These are phyloP conservation scores for Rhodotorula sp. DNA, from an alignment of 1,284 basidiomycete species.

Conservation along the genomic window DNA sequence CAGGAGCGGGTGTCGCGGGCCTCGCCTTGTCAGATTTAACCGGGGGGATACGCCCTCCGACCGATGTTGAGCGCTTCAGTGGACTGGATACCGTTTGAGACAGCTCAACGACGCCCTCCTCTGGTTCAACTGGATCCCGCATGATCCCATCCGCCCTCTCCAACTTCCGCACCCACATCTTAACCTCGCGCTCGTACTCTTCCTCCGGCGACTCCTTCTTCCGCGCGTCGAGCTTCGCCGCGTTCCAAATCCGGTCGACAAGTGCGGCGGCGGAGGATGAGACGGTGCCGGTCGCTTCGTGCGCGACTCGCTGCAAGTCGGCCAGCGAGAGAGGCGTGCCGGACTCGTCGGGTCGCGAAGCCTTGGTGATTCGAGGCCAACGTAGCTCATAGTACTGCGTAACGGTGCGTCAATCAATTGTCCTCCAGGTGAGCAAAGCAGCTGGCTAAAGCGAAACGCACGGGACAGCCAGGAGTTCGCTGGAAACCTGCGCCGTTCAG, in stretches of 20 bases:
- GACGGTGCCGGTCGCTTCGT: slow-evolving; percentile 9
- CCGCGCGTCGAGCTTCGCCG: not conserved
- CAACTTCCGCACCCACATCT: slow-evolving; percentile 21
- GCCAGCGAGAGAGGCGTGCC: slow-evolving; percentile 28
- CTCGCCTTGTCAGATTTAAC: too few relatives aligned
- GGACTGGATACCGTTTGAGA: too few relatives aligned
- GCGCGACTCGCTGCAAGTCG: slow-evolving; percentile 28
- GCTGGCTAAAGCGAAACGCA: slow-evolving; percentile 48
- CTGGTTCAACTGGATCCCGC: not conserved
- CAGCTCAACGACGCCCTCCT: not conserved
- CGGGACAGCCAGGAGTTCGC: slow-evolving; percentile 53
- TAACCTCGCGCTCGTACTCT: slow-evolving; percentile 5
- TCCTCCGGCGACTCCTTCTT: slow-evolving; percentile 2
- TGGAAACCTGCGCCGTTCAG: slow-evolving; percentile 74
- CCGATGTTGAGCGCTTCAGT: too few relatives aligned
- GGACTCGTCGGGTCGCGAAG: slow-evolving; percentile 3
- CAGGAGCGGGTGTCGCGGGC: too few relatives aligned
- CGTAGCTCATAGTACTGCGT: slow-evolving; percentile 73
- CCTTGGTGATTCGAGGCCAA: slow-evolving; percentile 60
- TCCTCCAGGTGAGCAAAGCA: not conserved
- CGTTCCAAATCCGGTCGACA: slow-evolving; percentile 1
- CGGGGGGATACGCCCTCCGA: too few relatives aligned
- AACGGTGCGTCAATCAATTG: accelerated
- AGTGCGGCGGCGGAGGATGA: not conserved
- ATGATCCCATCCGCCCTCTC: slow-evolving; percentile 28